Conservation (phyloP, 1,139 yeast genomes). For the Blastobotrys apis region DNA sequence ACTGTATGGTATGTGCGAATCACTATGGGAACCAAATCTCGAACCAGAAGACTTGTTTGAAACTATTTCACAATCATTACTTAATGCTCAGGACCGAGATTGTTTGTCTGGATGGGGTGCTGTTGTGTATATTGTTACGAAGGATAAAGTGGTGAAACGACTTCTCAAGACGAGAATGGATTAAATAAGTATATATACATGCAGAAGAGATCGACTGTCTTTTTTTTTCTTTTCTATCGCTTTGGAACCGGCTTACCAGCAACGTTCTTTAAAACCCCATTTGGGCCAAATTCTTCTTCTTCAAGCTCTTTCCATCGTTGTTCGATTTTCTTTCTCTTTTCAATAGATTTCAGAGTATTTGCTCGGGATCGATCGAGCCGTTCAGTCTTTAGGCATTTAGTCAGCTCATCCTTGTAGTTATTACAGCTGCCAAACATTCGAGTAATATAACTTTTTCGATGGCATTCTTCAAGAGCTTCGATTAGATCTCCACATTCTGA, state of each 20-base stretch:
- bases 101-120: conserved; percentile 99
- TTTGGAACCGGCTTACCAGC: conserved; percentile 27
- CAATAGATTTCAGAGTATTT: conserved; percentile 54
- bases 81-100: conserved; percentile 96
- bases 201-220: conserved; percentile 1
- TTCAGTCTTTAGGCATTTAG: conserved; percentile 75
- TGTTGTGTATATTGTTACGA: conserved; percentile 84
- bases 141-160: conserved; percentile 84
- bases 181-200: conserved; percentile 31
- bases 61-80: conserved; percentile 87
- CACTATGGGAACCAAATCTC: conserved; percentile 88
- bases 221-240: too few species aligned
- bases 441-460: conserved; percentile 61
- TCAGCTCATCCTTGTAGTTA: conserved; percentile 72
- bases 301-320: conserved; percentile 56
- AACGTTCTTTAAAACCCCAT: conserved; percentile 63
- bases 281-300: conserved; percentile 80
- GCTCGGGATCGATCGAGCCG: conserved; percentile 64
- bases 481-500: conserved; percentile 73
- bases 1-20: conserved; percentile 97
- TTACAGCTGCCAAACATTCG: conserved; percentile 85
- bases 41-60: conserved; percentile 96
- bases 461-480: conserved; percentile 88
- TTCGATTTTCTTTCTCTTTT: conserved; percentile 52
- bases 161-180: conserved; percentile 94